These are phyloP conservation scores for Aspergillus alliaceus DNA, from an alignment of 2,329 filamentous ascomycete genomes.

Conservation along the genomic window DNA sequence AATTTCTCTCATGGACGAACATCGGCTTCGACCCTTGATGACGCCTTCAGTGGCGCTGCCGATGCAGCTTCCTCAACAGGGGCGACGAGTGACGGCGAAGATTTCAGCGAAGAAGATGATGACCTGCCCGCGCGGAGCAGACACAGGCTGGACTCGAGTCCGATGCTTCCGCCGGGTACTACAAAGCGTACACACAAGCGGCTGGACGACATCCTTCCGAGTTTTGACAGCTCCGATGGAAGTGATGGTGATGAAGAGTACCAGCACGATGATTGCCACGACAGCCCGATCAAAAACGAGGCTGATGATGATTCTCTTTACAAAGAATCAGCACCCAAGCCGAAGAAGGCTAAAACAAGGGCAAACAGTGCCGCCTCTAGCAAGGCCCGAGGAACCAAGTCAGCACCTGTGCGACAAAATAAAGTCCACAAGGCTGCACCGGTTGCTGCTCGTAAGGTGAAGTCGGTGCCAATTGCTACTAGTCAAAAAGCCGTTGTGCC, in stretches of 20 bases:
- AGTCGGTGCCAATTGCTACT: conserved; percentile 23
- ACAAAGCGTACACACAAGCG: conserved; percentile 50
- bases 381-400: conserved; percentile 32
- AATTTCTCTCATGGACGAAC: conserved; percentile 92
- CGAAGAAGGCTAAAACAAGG: conserved; percentile 56
- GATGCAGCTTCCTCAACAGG: conserved; percentile 82
- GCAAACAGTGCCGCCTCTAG: conserved; percentile 31
- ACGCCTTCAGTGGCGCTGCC: conserved; percentile 86
- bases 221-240: conserved; percentile 57
- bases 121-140: conserved; percentile 50
- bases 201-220: conserved; percentile 55
- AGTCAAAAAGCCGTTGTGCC: conserved; percentile 43
- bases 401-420: conserved; percentile 24
- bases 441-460: conserved; percentile 38
- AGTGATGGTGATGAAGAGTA: conserved; percentile 60
- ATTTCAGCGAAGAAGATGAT: conserved; percentile 61
- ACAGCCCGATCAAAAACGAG: conserved; percentile 56
- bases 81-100: conserved; percentile 75
- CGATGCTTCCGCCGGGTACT: conserved; percentile 45
- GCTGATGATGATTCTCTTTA: conserved; percentile 47
- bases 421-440: conserved; percentile 38
- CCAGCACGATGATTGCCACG: conserved; percentile 54
- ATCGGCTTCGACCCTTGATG: conserved; percentile 88
- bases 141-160: conserved; percentile 42
- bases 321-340: conserved; percentile 42